phyloP scores from a whole-genome alignment of 345 rosid species.

The Gossypium mustelinum region DNA sequence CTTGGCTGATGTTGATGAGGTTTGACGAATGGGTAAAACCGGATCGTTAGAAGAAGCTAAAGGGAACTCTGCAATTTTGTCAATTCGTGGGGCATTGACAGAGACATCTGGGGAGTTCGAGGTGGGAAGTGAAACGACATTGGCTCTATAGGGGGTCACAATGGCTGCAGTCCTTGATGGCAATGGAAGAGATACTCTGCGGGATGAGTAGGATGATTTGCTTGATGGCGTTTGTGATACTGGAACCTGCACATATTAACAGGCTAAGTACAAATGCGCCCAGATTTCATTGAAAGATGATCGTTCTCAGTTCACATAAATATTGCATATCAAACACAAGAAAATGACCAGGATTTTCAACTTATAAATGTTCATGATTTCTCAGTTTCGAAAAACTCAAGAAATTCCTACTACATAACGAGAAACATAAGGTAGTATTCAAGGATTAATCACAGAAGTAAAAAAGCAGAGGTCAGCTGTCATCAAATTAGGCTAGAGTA shows the following conservation, averaged over 20 bases:
- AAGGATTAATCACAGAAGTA: not conserved
- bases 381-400: not conserved
- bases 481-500: too few species aligned
- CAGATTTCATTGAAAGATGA: not conserved
- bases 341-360: not conserved
- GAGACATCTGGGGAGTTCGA: constrained; percentile 70
- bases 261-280: not conserved
- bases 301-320: not conserved
- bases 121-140: constrained; percentile 26
- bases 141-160: constrained; percentile 33
- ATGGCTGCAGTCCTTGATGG: constrained; percentile 24
- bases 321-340: not conserved
- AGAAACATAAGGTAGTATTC: not conserved
- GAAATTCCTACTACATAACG: not conserved
- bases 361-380: not conserved
- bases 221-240: constrained; percentile 32
- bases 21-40: constrained; percentile 29
- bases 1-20: constrained; percentile 41
- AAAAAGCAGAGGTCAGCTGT: too few species aligned
- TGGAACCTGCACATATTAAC: constrained; percentile 39
- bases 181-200: constrained; percentile 76
- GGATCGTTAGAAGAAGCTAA: constrained; percentile 52
- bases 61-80: constrained; percentile 82
- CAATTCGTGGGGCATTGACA: constrained; percentile 83
- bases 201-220: constrained; percentile 32